Evolutionary conservation across 805 yeast species (phyloP).

Genomic region (Candida silvicultrix): DNA sequence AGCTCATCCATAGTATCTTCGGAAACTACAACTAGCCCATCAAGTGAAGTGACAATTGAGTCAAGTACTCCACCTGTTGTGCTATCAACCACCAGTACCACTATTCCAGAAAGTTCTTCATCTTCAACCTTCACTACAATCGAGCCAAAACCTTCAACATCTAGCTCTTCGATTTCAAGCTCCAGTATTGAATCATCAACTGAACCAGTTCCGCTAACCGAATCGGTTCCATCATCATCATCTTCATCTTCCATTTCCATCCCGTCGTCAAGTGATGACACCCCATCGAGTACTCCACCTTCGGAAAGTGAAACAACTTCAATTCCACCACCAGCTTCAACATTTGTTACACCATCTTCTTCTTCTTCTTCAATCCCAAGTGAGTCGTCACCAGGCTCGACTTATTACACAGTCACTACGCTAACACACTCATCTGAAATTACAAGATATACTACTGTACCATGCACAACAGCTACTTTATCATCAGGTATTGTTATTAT

Average conservation of each 20-base stretch:
- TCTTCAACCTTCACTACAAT: neutral
- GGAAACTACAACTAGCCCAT: neutral
- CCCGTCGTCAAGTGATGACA: neutral
- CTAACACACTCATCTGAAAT: slow-evolving; percentile 3
- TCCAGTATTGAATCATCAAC: too few relatives aligned
- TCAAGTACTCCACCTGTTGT: neutral
- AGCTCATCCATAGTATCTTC: neutral
- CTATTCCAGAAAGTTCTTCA: neutral
- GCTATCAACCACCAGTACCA: neutral
- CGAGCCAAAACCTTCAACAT: neutral
- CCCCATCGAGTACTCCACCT: neutral
- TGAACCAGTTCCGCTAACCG: neutral
- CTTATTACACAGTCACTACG: neutral
- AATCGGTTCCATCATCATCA: neutral
- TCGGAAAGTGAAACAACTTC: slow-evolving; percentile 3
- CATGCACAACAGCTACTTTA: slow-evolving; percentile 9
- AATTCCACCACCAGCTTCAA: slow-evolving; percentile 24
- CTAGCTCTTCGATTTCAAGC: neutral
- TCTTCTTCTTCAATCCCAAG: slow-evolving; percentile 14
- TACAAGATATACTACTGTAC: slow-evolving; percentile 7
- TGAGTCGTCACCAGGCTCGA: slow-evolving; percentile 10
- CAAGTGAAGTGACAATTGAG: neutral
- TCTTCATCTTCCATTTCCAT: neutral
- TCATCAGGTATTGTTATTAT: slow-evolving; percentile 1
- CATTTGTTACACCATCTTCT: slow-evolving; percentile 12